These are phyloP conservation scores for Suhomyces kilbournensis DNA, from an alignment of 805 yeast species.

Conservation along the genomic window DNA sequence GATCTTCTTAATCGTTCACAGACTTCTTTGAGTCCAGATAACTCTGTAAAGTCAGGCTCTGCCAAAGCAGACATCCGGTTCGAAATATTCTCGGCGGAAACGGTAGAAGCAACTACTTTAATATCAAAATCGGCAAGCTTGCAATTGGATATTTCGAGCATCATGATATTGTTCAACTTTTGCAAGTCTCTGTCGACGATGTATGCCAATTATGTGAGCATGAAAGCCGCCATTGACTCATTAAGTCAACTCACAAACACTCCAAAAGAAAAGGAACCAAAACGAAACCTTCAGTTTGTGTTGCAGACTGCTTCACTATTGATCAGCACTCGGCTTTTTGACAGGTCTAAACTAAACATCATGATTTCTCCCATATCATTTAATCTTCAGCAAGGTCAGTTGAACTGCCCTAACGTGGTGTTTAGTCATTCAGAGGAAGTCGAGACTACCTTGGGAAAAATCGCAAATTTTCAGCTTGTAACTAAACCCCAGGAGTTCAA, in stretches of 20 bases:
- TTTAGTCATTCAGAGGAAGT: conserved; percentile 25
- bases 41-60: conserved; percentile 1
- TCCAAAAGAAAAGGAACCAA: neutral
- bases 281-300: conserved; percentile 21
- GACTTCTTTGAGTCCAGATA: neutral
- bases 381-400: conserved; percentile 29
- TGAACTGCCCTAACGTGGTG: conserved; percentile 20
- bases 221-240: conserved; percentile 7
- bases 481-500: conserved; percentile 26
- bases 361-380: conserved; percentile 45
- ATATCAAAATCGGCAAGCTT: conserved; percentile 41
- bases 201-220: conserved; percentile 14
- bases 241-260: neutral
- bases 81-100: conserved; percentile 36
- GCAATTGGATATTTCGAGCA: conserved; percentile 17
- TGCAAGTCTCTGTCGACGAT: conserved; percentile 22
- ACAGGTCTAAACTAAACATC: conserved; percentile 15
- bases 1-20: neutral
- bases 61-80: conserved; percentile 51
- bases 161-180: conserved; percentile 28
- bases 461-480: conserved; percentile 24
- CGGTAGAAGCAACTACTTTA: conserved; percentile 37
- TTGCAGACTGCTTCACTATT: conserved; percentile 41
- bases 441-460: conserved; percentile 16
- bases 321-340: conserved; percentile 20